These are phyloP conservation scores for Stylosanthes scabra DNA, from an alignment of 331 rosid genomes.

Conservation along the genomic window DNA sequence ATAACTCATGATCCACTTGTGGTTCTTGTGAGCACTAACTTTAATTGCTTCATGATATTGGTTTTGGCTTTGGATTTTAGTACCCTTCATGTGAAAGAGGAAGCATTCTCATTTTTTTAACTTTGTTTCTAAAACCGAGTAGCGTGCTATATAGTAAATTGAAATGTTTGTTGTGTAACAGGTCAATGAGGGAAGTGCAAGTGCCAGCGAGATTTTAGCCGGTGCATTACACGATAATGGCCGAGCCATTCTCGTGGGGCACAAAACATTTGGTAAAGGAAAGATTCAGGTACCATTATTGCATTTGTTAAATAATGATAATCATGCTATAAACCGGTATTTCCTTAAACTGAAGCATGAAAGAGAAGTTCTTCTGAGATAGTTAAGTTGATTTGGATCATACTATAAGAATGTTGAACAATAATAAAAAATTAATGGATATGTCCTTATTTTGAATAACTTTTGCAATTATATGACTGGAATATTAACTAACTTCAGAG, in stretches of 20 bases:
- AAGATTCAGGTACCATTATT: slow-evolving; percentile 76
- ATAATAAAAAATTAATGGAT: too few relatives aligned
- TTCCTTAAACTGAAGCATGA: neutral
- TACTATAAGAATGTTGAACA: too few relatives aligned
- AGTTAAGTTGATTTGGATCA: too few relatives aligned
- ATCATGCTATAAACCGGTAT: neutral
- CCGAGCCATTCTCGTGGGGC: slow-evolving; percentile 86
- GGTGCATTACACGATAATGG: slow-evolving; percentile 97
- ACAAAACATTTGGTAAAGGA: slow-evolving; percentile 97
- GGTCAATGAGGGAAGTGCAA: slow-evolving; percentile 97
- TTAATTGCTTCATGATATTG: neutral
- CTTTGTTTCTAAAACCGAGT: too few relatives aligned
- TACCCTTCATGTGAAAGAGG: neutral
- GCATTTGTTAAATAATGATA: slow-evolving; percentile 4
- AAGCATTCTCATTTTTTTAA: neutral
- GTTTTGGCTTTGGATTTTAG: neutral
- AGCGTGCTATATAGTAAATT: neutral
- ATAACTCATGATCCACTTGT: slow-evolving; percentile 94
- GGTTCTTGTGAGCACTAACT: slow-evolving; percentile 72
- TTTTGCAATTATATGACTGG: neutral
- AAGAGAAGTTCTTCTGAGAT: slow-evolving; percentile 1
- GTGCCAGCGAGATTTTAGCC: slow-evolving; percentile 95
- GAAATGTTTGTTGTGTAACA: slow-evolving; percentile 35
- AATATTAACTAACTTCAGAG: neutral
- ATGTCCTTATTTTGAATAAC: neutral